Evolutionary conservation across 805 yeast genomes (phyloP), one percentile per base, ranked within the genome.

Genomic region (Kodamaea neixiangensis): DNA sequence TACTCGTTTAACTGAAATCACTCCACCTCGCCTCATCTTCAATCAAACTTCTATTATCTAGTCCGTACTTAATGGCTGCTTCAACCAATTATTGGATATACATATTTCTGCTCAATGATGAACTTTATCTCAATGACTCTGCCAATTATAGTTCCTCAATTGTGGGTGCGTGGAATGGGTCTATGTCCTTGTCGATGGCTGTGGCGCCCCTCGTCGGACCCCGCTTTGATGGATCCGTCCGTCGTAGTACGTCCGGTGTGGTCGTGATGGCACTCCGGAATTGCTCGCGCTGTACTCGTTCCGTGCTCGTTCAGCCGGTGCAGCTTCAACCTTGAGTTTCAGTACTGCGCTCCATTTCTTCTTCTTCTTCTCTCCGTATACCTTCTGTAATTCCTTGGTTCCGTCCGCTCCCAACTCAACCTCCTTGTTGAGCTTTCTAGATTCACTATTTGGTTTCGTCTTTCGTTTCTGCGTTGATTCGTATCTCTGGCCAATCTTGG

Each of bases 241-340:
- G 37, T 19, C n/a, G 31, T 33, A 13, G 40, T 19, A 13, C 19
- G 48, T 34, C 20, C 38, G 3, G 17, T 34, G 19, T 15, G 38
- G 13, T 13, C 17, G 38, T 15, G 38, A 13, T 3, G 38, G 38
- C 15, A 34, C 15, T 10, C 18, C 4, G 3, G 38, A 34, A n/a
- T 14, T 34, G 17, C 13, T 14, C 17, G 18, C 7, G 13, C 7
- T 15, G 9, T 15, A n/a, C 17, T 13, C 18, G 3, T 10, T 2
- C 13, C 7, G 4, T 20, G 41, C 7, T 37, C 41, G 41, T 5
- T 17, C 11, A 20, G 41, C 15, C 41, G 41, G 42, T 44, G 44
- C 47, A 43, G 47, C 40, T 40, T 42, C 42, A 37, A 48, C 51
- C 51, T 48, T 48, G 13, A 48, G 51, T 48, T 44, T 48, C 46